phyloP scores from a whole-genome alignment of 768 basidiomycete genomes.

The Lentinula boryana region DNA sequence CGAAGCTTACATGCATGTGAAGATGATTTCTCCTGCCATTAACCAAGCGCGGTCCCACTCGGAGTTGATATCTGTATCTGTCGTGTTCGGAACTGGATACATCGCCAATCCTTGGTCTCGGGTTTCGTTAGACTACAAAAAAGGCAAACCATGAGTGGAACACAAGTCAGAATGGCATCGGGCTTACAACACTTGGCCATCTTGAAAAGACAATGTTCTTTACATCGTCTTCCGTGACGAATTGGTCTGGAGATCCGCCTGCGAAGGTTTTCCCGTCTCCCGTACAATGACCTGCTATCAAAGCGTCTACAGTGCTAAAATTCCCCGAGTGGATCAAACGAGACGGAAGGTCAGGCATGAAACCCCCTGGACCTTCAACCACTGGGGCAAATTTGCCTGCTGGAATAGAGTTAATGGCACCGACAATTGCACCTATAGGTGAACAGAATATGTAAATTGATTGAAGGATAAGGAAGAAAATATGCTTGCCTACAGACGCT shows the following conservation, averaged over 20 bases:
- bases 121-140: slow-evolving; percentile 27
- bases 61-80: slow-evolving; percentile 30
- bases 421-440: slow-evolving; percentile 27
- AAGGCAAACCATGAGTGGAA: too few relatives aligned
- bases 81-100: slow-evolving; percentile 28
- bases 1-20: slow-evolving; percentile 34
- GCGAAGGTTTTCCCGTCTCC: slow-evolving; percentile 38
- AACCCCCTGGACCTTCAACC: slow-evolving; percentile 21
- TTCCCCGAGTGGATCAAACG: slow-evolving; percentile 25
- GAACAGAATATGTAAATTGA: background rate
- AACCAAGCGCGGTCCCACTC: slow-evolving; percentile 34
- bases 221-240: slow-evolving; percentile 34
- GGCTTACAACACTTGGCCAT: slow-evolving; percentile 29
- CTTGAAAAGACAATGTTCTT: slow-evolving; percentile 25
- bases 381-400: slow-evolving; percentile 24
- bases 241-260: slow-evolving; percentile 27
- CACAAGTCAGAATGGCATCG: background rate
- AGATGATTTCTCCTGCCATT: slow-evolving; percentile 35
- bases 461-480: background rate
- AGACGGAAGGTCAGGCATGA: slow-evolving; percentile 30
- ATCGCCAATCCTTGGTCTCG: slow-evolving; percentile 27
- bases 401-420: slow-evolving; percentile 30
- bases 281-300: slow-evolving; percentile 35
- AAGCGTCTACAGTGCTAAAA: slow-evolving; percentile 24
- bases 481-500: slow-evolving; percentile 24